Conservation (phyloP, 345 rosid genomes). For the Eucalyptus albens region DNA sequence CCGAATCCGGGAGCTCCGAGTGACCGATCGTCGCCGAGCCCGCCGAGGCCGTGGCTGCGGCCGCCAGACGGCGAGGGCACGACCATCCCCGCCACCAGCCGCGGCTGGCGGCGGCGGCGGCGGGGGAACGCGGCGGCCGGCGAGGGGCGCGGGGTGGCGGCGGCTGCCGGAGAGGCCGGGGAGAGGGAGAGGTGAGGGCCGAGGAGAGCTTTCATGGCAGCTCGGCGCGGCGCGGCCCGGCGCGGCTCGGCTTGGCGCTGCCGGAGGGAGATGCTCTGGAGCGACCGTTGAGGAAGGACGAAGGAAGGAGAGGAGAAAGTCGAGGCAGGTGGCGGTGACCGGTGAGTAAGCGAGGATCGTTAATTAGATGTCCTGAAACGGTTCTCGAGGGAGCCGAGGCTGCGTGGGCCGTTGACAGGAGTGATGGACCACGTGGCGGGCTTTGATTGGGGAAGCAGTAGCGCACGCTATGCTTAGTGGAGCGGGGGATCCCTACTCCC, state of each 20-base stretch:
- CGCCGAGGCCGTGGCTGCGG: conserved; percentile 5
- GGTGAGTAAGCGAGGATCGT: not conserved
- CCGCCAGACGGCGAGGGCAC: conserved; percentile 2
- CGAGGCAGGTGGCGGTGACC: not conserved
- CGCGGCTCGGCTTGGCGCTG: not conserved
- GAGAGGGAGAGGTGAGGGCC: conserved; percentile 18
- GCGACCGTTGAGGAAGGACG: not conserved
- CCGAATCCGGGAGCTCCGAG: conserved; percentile 51
- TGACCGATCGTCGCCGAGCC: conserved; percentile 44
- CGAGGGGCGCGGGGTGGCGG: not conserved
- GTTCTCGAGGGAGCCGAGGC: not conserved
- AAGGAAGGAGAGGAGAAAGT: not conserved
- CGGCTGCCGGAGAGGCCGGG: conserved; percentile 10
- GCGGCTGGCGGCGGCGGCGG: not conserved
- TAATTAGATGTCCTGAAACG: not conserved
- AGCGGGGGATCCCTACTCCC: not conserved
- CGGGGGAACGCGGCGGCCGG: conserved; percentile 9
- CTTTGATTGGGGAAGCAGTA: not conserved
- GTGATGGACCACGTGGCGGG: not conserved
- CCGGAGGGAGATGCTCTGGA: not conserved
- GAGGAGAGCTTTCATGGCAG: conserved; percentile 50
- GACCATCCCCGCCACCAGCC: conserved; percentile 10
- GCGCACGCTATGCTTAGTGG: not conserved
- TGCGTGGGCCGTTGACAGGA: not conserved
- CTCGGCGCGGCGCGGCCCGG: no score